Evolutionary conservation across 2,329 filamentous ascomycete genomes (phyloP).

Genomic region (Ophiosphaerella narmari): DNA sequence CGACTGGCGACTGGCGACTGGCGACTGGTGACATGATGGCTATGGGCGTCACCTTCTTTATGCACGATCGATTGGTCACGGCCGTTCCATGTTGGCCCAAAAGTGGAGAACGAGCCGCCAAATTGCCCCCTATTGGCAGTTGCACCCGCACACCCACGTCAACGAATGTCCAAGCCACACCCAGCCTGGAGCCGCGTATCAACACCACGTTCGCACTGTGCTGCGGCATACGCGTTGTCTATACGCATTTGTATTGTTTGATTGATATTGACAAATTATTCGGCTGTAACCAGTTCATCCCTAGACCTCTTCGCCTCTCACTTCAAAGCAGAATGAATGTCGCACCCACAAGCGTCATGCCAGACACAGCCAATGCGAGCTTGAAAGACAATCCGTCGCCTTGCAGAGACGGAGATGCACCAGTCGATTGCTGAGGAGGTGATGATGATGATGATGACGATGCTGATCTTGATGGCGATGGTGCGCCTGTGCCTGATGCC

Average conservation of each 20-base stretch:
- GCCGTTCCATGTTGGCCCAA: not conserved
- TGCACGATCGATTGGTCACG: not conserved
- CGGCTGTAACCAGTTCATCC: too few species aligned
- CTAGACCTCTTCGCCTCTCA: too few species aligned
- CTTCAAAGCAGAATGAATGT: constrained; percentile 30
- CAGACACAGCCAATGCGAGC: constrained; percentile 25
- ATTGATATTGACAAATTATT: not conserved
- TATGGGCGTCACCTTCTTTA: constrained; percentile 4
- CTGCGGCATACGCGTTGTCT: too few species aligned
- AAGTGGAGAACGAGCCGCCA: too few species aligned
- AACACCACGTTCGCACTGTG: too few species aligned
- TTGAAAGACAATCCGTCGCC: constrained; percentile 13
- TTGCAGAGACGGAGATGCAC: constrained; percentile 20
- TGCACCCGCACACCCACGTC: not conserved
- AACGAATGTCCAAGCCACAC: not conserved
- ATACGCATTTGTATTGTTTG: too few species aligned
- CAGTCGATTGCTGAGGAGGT: constrained; percentile 21
- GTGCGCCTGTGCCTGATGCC: not conserved
- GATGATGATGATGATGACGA: constrained; percentile 7
- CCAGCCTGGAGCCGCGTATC: not conserved
- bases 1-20: too few species aligned
- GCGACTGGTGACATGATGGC: too few species aligned
- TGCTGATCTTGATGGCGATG: not conserved
- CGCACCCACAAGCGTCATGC: constrained; percentile 27
- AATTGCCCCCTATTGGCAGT: constrained; percentile 1